These are phyloP conservation scores for Punica granatum DNA, from an alignment of 345 rosid genomes.

Conservation along the genomic window DNA sequence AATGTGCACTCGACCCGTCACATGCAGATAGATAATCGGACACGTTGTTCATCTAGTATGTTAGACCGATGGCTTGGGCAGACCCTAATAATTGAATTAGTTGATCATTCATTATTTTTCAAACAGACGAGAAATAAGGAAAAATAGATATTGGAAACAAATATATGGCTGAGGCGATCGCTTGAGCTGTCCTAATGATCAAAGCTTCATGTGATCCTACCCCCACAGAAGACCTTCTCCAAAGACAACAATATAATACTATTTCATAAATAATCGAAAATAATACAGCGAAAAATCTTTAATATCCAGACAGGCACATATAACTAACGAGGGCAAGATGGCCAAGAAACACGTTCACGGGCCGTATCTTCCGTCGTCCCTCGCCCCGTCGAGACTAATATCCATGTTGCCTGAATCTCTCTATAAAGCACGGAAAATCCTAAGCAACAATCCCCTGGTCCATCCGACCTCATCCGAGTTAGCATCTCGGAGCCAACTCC, in stretches of 20 bases:
- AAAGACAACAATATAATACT: neutral
- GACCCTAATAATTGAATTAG: too few relatives aligned
- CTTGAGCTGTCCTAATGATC: neutral
- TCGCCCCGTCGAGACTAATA: neutral
- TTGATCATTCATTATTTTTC: too few relatives aligned
- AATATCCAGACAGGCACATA: neutral
- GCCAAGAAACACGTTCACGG: neutral
- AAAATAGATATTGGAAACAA: neutral
- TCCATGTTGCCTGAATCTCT: neutral
- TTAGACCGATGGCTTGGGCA: too few relatives aligned
- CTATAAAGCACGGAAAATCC: neutral
- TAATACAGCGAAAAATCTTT: neutral
- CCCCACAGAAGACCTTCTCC: neutral
- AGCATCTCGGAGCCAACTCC: neutral
- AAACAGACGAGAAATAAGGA: neutral
- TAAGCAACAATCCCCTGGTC: neutral
- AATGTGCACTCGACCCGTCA: neutral
- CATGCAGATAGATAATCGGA: neutral
- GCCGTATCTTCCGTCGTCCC: neutral
- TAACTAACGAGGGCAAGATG: neutral
- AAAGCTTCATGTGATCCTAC: neutral
- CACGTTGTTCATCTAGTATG: too few relatives aligned
- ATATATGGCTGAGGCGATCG: neutral
- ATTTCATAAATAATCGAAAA: neutral
- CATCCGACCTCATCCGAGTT: neutral